Evolutionary conservation across 192 early-diverging fungal genomes (phyloP).

Genomic region (Rhizoclosmatium sp.): DNA sequence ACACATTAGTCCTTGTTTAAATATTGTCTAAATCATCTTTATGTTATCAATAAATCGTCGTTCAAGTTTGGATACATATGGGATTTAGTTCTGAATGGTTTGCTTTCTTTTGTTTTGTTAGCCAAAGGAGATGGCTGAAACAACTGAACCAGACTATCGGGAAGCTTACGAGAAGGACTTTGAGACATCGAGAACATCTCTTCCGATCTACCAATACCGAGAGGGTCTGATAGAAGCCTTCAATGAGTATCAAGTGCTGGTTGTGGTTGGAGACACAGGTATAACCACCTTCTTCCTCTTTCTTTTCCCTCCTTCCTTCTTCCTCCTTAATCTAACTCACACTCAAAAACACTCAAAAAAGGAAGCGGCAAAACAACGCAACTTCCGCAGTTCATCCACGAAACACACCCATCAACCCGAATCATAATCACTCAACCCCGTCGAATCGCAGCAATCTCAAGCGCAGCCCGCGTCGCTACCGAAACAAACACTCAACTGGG

Average conservation of each 20-base stretch:
- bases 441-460: constrained; percentile 84
- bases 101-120: too few species aligned
- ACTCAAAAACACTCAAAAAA: background rate
- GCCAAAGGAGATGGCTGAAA: too few species aligned
- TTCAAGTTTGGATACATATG: too few species aligned
- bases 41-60: too few species aligned
- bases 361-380: constrained; percentile 88
- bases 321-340: background rate
- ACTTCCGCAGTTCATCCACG: constrained; percentile 76
- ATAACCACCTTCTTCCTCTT: background rate
- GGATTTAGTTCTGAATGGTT: too few species aligned
- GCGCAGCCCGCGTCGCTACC: constrained; percentile 59
- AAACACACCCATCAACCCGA: constrained; percentile 26
- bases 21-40: too few species aligned
- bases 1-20: too few species aligned
- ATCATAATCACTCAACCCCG: constrained; percentile 85
- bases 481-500: constrained; percentile 45
- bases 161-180: constrained; percentile 5
- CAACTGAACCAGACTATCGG: too few species aligned
- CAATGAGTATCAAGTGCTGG: constrained; percentile 50
- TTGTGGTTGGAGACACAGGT: constrained; percentile 63
- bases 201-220: constrained; percentile 67
- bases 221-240: constrained; percentile 55
- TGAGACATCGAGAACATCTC: constrained; percentile 19
- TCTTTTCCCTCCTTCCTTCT: background rate